phyloP scores from a whole-genome alignment of 2,329 filamentous ascomycete species.

The Claviceps spartinae region DNA sequence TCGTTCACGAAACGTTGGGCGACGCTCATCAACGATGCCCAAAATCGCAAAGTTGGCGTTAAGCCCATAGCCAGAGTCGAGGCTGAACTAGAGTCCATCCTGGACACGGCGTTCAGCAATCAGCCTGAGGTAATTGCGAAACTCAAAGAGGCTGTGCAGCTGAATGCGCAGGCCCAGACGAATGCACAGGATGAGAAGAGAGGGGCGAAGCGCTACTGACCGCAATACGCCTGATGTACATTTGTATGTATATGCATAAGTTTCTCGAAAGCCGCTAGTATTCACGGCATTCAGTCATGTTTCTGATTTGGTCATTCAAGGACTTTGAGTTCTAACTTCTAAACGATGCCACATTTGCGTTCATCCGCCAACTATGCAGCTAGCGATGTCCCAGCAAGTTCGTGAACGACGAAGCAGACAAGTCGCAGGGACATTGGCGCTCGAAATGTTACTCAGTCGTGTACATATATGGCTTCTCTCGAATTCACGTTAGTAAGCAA shows the following conservation, averaged over 20 bases:
- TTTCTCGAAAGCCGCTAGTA: background rate
- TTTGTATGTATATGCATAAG: background rate
- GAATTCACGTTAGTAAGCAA: no score
- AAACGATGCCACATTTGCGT: no score
- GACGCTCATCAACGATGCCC: conserved; percentile 34
- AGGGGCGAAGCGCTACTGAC: conserved; percentile 13
- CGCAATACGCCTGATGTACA: no score
- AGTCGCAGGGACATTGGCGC: no score
- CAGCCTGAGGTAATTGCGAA: conserved; percentile 46
- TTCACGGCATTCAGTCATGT: background rate
- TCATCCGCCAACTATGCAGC: no score
- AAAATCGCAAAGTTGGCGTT: conserved; percentile 31
- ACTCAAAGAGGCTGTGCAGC: conserved; percentile 46
- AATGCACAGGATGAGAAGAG: conserved; percentile 25
- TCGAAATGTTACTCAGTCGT: no score
- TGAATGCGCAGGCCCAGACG: conserved; percentile 40
- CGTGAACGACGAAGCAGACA: no score
- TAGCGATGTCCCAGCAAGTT: no score
- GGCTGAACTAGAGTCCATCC: conserved; percentile 39
- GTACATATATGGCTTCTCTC: no score
- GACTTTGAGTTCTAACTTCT: no score
- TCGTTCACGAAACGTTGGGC: conserved; percentile 50
- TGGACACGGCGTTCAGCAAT: conserved; percentile 44
- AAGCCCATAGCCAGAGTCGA: conserved; percentile 39
- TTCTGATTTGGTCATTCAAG: no score